A percentile compares a stretch with the other conserved stretches of the same genome.
Evolutionary conservation across 2,329 filamentous ascomycete species (phyloP).

Genomic region (Penicillium sp.): DNA sequence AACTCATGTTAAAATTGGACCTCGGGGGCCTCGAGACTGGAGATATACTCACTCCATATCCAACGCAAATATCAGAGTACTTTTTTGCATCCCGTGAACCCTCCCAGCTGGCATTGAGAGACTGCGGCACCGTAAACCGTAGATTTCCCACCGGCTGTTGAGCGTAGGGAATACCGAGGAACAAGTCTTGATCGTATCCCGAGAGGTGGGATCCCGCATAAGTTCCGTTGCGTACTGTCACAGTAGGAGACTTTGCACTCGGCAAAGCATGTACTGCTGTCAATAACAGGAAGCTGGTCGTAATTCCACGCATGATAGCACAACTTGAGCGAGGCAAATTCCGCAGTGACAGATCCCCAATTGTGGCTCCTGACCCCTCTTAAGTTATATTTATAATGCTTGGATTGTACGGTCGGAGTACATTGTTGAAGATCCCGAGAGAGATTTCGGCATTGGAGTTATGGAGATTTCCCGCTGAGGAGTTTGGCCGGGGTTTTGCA

Average conservation of each 20-base stretch:
- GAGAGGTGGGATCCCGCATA: constrained; percentile 47
- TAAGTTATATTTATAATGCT: background rate
- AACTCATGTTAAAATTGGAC: background rate
- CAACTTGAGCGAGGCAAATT: background rate
- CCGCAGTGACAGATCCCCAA: background rate
- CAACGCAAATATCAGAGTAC: constrained; percentile 52
- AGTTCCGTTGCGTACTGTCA: constrained; percentile 49
- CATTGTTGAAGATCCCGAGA: background rate
- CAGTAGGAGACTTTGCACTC: constrained; percentile 31
- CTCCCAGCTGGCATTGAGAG: constrained; percentile 51
- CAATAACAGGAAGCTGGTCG: constrained; percentile 16
- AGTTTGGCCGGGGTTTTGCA: background rate
- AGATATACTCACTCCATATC: constrained; percentile 48
- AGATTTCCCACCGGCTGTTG: constrained; percentile 56
- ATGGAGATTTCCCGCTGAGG: background rate
- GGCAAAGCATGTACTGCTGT: constrained; percentile 20
- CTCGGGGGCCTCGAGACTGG: background rate
- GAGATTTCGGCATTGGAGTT: background rate
- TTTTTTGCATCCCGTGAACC: constrained; percentile 45
- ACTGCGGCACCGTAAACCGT: constrained; percentile 55
- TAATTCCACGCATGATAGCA: constrained; percentile 6
- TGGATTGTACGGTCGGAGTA: background rate
- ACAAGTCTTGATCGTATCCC: constrained; percentile 53
- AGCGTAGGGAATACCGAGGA: constrained; percentile 60
- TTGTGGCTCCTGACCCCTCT: background rate